phyloP scores from a whole-genome alignment of 192 early-diverging fungal species.

The Entophlyctis helioformis region DNA sequence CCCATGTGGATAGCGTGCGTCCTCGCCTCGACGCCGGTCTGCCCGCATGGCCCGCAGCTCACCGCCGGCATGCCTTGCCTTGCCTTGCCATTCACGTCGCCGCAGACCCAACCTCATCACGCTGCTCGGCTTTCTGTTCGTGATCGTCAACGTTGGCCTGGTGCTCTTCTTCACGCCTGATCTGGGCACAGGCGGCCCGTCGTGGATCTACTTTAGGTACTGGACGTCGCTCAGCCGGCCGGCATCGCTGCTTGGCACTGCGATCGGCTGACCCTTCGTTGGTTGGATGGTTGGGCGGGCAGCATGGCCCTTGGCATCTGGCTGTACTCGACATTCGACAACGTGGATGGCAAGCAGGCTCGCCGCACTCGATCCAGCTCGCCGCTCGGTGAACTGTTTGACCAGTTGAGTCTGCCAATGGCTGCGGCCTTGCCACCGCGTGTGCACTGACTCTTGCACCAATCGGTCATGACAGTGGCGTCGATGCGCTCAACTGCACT shows the following conservation, averaged over 20 bases:
- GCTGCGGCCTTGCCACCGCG: too few species aligned
- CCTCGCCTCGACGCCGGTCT: conserved; percentile 75
- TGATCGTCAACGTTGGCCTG: conserved; percentile 58
- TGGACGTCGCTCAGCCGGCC: too few species aligned
- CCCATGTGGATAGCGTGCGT: conserved; percentile 86
- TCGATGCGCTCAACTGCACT: too few species aligned
- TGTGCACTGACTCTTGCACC: too few species aligned
- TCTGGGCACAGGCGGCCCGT: conserved; percentile 54
- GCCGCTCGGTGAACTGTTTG: conserved; percentile 93
- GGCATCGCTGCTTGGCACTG: too few species aligned
- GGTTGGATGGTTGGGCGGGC: conserved; percentile 50
- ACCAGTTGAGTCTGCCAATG: conserved; percentile 43
- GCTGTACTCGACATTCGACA: conserved; percentile 83
- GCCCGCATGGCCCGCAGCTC: too few species aligned
- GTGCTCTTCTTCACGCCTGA: conserved; percentile 64
- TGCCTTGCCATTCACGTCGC: background rate
- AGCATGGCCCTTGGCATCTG: conserved; percentile 69
- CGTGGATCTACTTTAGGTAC: conserved; percentile 75
- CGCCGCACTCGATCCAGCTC: conserved; percentile 73
- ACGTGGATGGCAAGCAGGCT: conserved; percentile 96
- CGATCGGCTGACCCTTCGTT: background rate
- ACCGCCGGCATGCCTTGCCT: too few species aligned
- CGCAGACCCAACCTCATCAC: conserved; percentile 81
- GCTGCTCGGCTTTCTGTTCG: conserved; percentile 70
- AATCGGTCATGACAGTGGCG: too few species aligned